These are phyloP conservation scores for Penicillium robsamsonii DNA, from an alignment of 495 filamentous ascomycete genomes.

Conservation along the genomic window DNA sequence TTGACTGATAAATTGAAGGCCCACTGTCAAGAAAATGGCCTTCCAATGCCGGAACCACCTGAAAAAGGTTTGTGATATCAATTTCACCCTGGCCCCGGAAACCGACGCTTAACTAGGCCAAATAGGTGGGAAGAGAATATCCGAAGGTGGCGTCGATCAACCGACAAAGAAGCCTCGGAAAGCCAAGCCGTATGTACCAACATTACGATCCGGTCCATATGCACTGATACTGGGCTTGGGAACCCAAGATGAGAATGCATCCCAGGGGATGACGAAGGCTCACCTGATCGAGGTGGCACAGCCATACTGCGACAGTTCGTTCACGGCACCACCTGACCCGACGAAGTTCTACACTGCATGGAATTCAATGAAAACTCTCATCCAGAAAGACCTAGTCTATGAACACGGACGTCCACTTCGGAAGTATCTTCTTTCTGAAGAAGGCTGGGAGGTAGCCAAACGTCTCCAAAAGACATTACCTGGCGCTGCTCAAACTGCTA, in stretches of 20 bases:
- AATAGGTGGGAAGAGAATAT: conserved; percentile 42
- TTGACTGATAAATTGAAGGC: conserved; percentile 66
- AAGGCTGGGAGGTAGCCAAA: conserved; percentile 75
- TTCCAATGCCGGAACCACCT: conserved; percentile 65
- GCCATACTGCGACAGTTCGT: conserved; percentile 70
- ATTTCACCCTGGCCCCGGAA: not conserved
- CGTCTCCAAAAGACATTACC: conserved; percentile 56
- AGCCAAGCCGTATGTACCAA: conserved; percentile 68
- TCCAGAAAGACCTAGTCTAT: conserved; percentile 72
- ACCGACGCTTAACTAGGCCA: not conserved
- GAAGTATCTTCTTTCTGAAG: conserved; percentile 71
- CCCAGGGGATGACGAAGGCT: conserved; percentile 61
- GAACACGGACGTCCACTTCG: conserved; percentile 66
- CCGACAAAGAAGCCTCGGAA: conserved; percentile 65
- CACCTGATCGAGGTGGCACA: conserved; percentile 70
- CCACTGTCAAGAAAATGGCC: conserved; percentile 65
- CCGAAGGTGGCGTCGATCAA: conserved; percentile 41
- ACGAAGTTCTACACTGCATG: conserved; percentile 78
- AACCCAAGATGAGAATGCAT: conserved; percentile 53
- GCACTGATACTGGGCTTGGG: conserved; percentile 69
- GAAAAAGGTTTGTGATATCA: conserved; percentile 32
- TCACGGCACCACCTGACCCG: conserved; percentile 64
- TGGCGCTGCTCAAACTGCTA: conserved; percentile 20
- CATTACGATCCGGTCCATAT: conserved; percentile 69
- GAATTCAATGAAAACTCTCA: conserved; percentile 79